Conservation (phyloP, 2,329 filamentous ascomycete species). For the Fusarium sp. region DNA sequence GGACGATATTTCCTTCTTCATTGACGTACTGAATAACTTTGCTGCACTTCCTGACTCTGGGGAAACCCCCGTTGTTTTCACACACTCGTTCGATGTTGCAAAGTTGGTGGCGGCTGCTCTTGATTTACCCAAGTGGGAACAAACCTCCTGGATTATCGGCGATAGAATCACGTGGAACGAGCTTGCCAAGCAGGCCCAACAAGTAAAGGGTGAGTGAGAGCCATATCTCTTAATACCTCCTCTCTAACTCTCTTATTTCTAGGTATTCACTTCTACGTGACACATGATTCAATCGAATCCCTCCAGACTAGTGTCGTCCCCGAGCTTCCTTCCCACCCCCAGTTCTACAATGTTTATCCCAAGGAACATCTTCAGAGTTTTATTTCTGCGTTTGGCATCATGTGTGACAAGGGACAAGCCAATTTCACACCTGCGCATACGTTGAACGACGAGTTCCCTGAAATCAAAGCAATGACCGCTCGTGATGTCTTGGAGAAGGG, state of each 20-base stretch:
- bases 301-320: conserved; percentile 49
- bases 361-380: conserved; percentile 37
- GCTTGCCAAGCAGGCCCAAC: conserved; percentile 53
- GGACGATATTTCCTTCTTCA: conserved; percentile 32
- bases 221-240: conserved; percentile 36
- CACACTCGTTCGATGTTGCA: conserved; percentile 57
- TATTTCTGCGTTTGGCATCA: conserved; percentile 6
- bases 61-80: background rate
- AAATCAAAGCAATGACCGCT: background rate
- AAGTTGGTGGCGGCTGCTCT: conserved; percentile 55
- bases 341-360: conserved; percentile 39
- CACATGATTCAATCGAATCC: conserved; percentile 48
- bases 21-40: conserved; percentile 50
- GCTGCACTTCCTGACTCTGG: background rate
- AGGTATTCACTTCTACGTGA: conserved; percentile 8
- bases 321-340: conserved; percentile 42
- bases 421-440: conserved; percentile 21
- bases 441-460: background rate
- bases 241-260: background rate
- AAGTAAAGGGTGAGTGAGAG: conserved; percentile 40
- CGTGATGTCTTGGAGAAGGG: background rate
- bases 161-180: conserved; percentile 58
- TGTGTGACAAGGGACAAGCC: conserved; percentile 37
- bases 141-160: conserved; percentile 47
- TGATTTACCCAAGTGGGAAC: conserved; percentile 56